Percentiles rank a stretch among this genome's conserved stretches.
Conservation (phyloP, 2,329 filamentous ascomycete genomes). For the Calonectria pseudoturangicola region DNA sequence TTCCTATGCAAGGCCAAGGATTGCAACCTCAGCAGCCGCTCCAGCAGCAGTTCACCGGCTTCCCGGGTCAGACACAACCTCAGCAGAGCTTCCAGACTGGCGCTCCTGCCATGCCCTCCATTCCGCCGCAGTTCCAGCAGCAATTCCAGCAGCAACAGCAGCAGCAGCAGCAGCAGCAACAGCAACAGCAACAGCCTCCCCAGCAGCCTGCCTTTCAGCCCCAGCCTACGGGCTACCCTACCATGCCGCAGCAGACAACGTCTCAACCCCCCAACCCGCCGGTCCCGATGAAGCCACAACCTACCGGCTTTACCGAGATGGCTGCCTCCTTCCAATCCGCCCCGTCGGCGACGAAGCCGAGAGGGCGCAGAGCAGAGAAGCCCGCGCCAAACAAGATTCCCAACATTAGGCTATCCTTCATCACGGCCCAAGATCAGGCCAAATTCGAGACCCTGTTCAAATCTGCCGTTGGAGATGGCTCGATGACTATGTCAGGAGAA, state of each 20-base stretch:
- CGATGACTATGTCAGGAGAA: constrained; percentile 92
- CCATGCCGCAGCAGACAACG: constrained; percentile 72
- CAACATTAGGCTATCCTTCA: constrained; percentile 95
- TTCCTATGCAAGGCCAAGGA: constrained; percentile 70
- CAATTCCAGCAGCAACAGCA: constrained; percentile 75
- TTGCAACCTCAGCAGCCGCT: constrained; percentile 75
- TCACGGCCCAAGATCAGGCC: constrained; percentile 93
- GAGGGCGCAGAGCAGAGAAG: constrained; percentile 69
- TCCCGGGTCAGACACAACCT: constrained; percentile 68
- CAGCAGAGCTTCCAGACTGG: constrained; percentile 78
- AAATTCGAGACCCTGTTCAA: constrained; percentile 99
- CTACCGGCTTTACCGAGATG: constrained; percentile 80
- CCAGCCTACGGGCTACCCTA: constrained; percentile 66
- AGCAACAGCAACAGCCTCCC: constrained; percentile 63
- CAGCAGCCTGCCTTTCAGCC: constrained; percentile 64
- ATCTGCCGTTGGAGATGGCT: constrained; percentile 89
- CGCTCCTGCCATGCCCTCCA: constrained; percentile 75
- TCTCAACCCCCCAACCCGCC: constrained; percentile 70
- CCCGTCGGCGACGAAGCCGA: constrained; percentile 63
- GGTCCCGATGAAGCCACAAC: constrained; percentile 78
- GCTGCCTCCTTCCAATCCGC: constrained; percentile 78
- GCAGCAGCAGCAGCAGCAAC: constrained; percentile 68
- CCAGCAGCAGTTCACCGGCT: constrained; percentile 82
- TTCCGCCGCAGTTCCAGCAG: constrained; percentile 76
- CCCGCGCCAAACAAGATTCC: constrained; percentile 84